phyloP scores from a whole-genome alignment of 192 early-diverging fungal species.

The Phycomyces nitens region DNA sequence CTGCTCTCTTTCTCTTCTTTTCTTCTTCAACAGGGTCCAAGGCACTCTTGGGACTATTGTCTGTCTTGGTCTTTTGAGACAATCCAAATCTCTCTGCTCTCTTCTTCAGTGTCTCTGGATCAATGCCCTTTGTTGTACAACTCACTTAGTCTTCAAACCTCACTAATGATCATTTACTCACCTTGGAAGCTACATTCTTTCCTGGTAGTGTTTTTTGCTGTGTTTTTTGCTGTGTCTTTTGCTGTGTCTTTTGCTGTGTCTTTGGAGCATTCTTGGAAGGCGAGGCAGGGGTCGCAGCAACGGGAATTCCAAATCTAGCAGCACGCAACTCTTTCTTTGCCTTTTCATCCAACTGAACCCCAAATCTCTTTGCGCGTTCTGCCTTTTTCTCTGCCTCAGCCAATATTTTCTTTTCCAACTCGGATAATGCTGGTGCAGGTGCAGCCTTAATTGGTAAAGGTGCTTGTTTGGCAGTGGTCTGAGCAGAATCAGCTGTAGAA shows the following conservation, averaged over 20 bases:
- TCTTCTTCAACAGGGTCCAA: slow-evolving; percentile 53
- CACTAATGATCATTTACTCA: slow-evolving; percentile 4
- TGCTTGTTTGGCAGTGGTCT: not conserved
- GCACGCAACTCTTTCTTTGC: slow-evolving; percentile 51
- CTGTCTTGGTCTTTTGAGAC: slow-evolving; percentile 12
- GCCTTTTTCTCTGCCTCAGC: slow-evolving; percentile 28
- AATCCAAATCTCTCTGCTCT: slow-evolving; percentile 53
- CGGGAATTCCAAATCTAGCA: slow-evolving; percentile 47
- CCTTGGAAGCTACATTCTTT: not conserved
- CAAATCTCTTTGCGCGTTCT: slow-evolving; percentile 44
- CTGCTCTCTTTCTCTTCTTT: slow-evolving; percentile 63
- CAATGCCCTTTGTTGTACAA: slow-evolving; percentile 17
- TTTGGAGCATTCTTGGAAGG: not conserved
- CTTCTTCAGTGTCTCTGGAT: slow-evolving; percentile 50
- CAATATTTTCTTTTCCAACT: slow-evolving; percentile 12
- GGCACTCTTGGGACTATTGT: not conserved
- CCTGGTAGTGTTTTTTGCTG: not conserved
- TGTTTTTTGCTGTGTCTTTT: not conserved
- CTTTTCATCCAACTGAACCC: slow-evolving; percentile 42
- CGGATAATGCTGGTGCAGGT: not conserved
- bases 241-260: not conserved
- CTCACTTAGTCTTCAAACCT: not conserved
- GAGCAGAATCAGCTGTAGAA: slow-evolving; percentile 18
- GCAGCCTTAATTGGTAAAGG: slow-evolving; percentile 3
- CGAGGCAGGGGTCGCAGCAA: slow-evolving; percentile 2